phyloP scores from a whole-genome alignment of 2,329 filamentous ascomycete genomes.

The Penicillium sp. region DNA sequence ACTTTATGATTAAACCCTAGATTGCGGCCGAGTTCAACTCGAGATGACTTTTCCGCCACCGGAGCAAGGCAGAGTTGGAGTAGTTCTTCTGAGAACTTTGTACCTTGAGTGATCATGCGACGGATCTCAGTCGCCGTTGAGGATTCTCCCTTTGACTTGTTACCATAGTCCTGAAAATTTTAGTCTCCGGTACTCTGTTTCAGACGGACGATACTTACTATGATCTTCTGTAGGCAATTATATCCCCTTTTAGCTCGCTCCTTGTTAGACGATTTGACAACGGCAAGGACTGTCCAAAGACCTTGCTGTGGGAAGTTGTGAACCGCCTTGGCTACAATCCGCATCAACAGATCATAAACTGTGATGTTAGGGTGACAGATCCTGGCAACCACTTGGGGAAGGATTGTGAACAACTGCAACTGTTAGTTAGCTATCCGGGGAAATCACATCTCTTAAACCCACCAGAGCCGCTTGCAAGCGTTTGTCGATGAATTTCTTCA shows the following conservation, averaged over 20 bases:
- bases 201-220: constrained; percentile 25
- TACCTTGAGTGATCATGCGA: constrained; percentile 71
- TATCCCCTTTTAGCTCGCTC: constrained; percentile 63
- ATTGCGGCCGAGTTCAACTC: constrained; percentile 74
- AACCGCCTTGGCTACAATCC: constrained; percentile 84
- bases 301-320: constrained; percentile 85
- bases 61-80: constrained; percentile 77
- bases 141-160: constrained; percentile 45
- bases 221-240: constrained; percentile 44
- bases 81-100: constrained; percentile 79
- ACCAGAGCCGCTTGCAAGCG: constrained; percentile 50
- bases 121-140: constrained; percentile 61
- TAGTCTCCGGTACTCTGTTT: constrained; percentile 9
- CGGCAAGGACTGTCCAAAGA: constrained; percentile 84
- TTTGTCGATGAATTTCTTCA: constrained; percentile 71
- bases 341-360: constrained; percentile 73
- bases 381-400: constrained; percentile 93
- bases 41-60: constrained; percentile 67
- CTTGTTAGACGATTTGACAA: constrained; percentile 75
- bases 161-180: constrained; percentile 50
- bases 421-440: constrained; percentile 19
- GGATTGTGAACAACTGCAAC: constrained; percentile 56
- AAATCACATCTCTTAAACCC: constrained; percentile 11
- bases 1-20: constrained; percentile 80
- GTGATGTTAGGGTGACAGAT: constrained; percentile 81